Percentiles rank a stretch among this genome's conserved stretches.
Evolutionary conservation across 768 basidiomycete species (phyloP).

Genomic region (Sistotremastrum niveocremeum): DNA sequence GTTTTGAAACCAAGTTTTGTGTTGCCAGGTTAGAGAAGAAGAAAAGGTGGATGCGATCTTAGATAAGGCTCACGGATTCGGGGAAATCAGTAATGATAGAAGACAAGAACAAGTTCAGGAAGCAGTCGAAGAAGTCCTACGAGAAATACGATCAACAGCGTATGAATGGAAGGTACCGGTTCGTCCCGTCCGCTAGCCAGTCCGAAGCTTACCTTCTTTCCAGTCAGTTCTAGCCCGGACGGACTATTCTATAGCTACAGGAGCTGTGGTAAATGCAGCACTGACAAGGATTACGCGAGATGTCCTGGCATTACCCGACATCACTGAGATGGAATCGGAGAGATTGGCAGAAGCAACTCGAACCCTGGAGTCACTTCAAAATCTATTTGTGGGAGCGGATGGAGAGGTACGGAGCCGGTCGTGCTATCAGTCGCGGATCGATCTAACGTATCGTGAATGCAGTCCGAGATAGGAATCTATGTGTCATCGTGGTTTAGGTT

Average conservation of each 20-base stretch:
- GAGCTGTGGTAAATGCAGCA: constrained; percentile 53
- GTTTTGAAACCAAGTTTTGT: not conserved
- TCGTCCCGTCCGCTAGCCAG: not conserved
- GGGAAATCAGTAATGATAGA: constrained; percentile 53
- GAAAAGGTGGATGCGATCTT: constrained; percentile 32
- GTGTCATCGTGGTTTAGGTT: constrained; percentile 94
- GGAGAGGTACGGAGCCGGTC: constrained; percentile 31
- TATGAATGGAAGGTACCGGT: constrained; percentile 56
- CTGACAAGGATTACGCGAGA: constrained; percentile 57
- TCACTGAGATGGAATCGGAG: constrained; percentile 79
- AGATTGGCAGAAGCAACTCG: constrained; percentile 71
- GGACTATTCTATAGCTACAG: constrained; percentile 61
- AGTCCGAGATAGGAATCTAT: constrained; percentile 68
- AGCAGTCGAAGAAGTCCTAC: constrained; percentile 47
- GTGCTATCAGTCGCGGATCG: not conserved
- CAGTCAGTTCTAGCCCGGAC: constrained; percentile 58
- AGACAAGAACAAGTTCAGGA: constrained; percentile 67
- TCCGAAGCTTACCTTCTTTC: not conserved
- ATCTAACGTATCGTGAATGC: constrained; percentile 3
- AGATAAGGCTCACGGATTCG: constrained; percentile 50
- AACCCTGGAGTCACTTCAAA: constrained; percentile 67
- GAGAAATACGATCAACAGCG: constrained; percentile 47
- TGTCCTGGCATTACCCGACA: constrained; percentile 68
- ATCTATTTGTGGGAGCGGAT: constrained; percentile 57
- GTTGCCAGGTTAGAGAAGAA: constrained; percentile 34